phyloP scores from a whole-genome alignment of 140 eudicot species.

The Flaveria floridana region DNA sequence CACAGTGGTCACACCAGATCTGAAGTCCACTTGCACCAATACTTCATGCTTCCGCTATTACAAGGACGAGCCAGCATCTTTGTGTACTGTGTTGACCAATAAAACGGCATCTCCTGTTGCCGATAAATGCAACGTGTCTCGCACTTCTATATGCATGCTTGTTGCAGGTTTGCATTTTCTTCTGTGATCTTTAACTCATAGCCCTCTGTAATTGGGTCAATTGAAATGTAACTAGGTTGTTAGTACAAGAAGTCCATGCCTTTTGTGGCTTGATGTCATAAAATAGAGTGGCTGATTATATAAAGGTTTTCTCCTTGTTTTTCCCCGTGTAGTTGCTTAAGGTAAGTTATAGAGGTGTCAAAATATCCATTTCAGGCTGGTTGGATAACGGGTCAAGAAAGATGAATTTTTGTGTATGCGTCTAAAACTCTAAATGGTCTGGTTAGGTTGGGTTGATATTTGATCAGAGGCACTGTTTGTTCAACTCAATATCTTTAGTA shows the following conservation, averaged over 20 bases:
- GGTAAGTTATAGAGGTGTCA: not conserved
- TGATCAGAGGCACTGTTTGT: not conserved
- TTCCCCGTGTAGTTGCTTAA: not conserved
- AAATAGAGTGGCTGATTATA: not conserved
- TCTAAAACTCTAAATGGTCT: not conserved
- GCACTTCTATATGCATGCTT: constrained; percentile 66
- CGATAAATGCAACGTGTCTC: constrained; percentile 59
- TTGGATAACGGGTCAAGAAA: too few species aligned
- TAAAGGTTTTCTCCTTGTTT: not conserved
- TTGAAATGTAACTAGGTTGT: not conserved
- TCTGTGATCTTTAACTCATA: not conserved
- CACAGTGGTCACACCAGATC: constrained; percentile 32
- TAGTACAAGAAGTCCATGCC: not conserved
- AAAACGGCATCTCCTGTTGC: constrained; percentile 46
- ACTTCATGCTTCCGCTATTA: constrained; percentile 41
- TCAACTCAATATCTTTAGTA: not conserved
- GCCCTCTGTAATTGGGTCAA: not conserved
- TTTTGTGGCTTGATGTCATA: not conserved
- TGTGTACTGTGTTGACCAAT: constrained; percentile 61
- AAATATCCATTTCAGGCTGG: not conserved
- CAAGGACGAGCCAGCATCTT: constrained; percentile 36
- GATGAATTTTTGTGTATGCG: not conserved
- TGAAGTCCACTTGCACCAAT: constrained; percentile 47
- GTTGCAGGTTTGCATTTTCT: constrained; percentile 48
- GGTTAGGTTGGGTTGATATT: constrained; percentile 5